A percentile compares a stretch with the other conserved stretches of the same genome.
Evolutionary conservation across 441 rosid species (phyloP).

Genomic region (Croton laevigatus): DNA sequence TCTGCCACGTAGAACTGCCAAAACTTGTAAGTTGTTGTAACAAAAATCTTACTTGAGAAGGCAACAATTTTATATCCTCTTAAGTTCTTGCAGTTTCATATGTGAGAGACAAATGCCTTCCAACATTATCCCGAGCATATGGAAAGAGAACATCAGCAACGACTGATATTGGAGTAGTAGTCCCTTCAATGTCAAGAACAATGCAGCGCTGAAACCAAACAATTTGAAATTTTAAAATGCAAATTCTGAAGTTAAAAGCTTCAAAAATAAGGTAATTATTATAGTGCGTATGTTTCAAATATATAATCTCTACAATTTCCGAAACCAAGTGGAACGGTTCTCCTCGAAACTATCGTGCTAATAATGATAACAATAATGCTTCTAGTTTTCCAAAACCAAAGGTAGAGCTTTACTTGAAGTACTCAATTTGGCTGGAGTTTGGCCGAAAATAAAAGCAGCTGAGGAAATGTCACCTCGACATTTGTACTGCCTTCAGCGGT

Average conservation of each 20-base stretch:
- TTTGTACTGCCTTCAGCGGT: constrained; percentile 58
- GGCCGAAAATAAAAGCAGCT: constrained; percentile 74
- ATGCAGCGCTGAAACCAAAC: constrained; percentile 63
- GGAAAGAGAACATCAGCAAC: constrained; percentile 92
- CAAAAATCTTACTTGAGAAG: constrained; percentile 59
- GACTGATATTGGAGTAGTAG: constrained; percentile 91
- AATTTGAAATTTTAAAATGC: constrained; percentile 12
- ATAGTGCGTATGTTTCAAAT: not conserved
- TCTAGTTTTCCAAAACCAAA: constrained; percentile 24
- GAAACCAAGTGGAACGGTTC: not conserved
- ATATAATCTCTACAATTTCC: not conserved
- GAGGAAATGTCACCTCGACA: constrained; percentile 88
- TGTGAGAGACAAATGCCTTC: constrained; percentile 68
- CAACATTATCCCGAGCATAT: constrained; percentile 83
- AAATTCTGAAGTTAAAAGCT: not conserved
- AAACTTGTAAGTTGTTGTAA: not conserved
- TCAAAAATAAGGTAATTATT: too few species aligned
- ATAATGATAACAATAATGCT: constrained; percentile 1
- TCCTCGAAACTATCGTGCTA: not conserved
- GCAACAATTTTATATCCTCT: constrained; percentile 69
- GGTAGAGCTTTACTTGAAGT: constrained; percentile 43
- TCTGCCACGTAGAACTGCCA: not conserved
- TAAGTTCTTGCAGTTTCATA: constrained; percentile 73
- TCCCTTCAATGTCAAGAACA: constrained; percentile 97
- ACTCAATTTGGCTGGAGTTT: constrained; percentile 53